Base-by-base conservation (phyloP, 2,329 filamentous ascomycete genomes). In the Exophiala sideris region DNA sequence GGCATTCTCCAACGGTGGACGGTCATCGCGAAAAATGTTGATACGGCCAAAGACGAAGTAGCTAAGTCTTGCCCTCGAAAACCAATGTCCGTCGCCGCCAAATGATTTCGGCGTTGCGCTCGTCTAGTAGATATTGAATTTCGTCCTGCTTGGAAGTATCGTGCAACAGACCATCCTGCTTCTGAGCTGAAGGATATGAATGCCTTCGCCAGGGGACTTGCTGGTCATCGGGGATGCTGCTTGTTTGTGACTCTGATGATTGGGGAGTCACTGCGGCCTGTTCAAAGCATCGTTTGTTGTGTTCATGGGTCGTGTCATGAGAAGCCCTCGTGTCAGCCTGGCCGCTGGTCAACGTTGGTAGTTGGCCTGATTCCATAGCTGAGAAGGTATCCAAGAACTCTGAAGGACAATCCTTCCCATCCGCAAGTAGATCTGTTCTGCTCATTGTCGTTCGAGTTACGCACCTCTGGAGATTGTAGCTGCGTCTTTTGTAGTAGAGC, bases 1-100 rank as follows among this genome's bases (percentile, higher is more conserved):
- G 24, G 7, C 24, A 2, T 2, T 8, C 24, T 29, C 7, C 24
- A 8, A 29, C 7, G 7, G 24, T 29, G 5, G 24, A 8, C 24
- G 3, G 24, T 29, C 24, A 8, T 29, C 24, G 24, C 7, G 24
- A 3, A 29, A 29, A 29, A 29, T 29, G 24, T 29, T 29, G 24
- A 2, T 29, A 29, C 3, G 7, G 4, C 2, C 3, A 29, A 20
- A 18, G 14, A 20, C 16, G 20, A 5, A 41, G 16, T 5, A 9
- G 10, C 41, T 44, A 53, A 21, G 32, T 21, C 24, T 39, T 50
- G 21, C 34, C 47, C 35, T 54, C 41, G 32, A 57, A 57, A 14
- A 54, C 39, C 41, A 57, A 38, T 3, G 55, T 57, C 11, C 55
- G 29, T 29, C 55, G 55, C 12, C 51, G 32, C 55, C 55, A 57